A percentile compares a stretch with the other conserved stretches of the same genome.
Conservation (phyloP, 2,329 filamentous ascomycete genomes). For the Fusarium subglutinans region DNA sequence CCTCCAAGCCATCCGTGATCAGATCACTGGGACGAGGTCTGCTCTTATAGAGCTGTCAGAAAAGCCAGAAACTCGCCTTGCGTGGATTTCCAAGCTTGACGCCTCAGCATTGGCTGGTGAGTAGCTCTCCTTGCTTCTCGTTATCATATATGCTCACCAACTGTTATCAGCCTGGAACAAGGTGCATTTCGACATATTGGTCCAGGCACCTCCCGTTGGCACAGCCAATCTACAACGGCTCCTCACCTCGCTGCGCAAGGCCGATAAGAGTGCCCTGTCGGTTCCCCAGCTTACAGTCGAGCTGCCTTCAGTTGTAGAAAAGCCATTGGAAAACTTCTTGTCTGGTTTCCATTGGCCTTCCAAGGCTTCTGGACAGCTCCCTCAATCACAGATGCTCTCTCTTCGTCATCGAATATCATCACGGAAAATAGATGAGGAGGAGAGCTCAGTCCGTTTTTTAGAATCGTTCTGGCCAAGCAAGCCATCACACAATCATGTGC, state of each 20-base stretch:
- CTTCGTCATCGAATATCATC: slow-evolving; percentile 78
- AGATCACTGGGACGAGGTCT: slow-evolving; percentile 60
- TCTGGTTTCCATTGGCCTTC: slow-evolving; percentile 75
- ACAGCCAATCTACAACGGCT: slow-evolving; percentile 81
- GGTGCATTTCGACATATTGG: slow-evolving; percentile 80
- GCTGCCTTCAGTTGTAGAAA: slow-evolving; percentile 76
- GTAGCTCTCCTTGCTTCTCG: slow-evolving; percentile 23
- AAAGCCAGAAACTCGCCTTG: slow-evolving; percentile 67
- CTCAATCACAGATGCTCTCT: slow-evolving; percentile 65
- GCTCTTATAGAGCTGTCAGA: slow-evolving; percentile 80
- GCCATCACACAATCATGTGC: slow-evolving; percentile 73
- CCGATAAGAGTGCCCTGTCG: slow-evolving; percentile 77
- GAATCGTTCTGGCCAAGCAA: slow-evolving; percentile 87
- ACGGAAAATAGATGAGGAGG: slow-evolving; percentile 68
- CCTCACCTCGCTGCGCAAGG: slow-evolving; percentile 76
- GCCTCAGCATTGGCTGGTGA: slow-evolving; percentile 73
- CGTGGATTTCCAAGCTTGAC: slow-evolving; percentile 84
- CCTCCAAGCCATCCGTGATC: slow-evolving; percentile 64
- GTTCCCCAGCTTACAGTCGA: slow-evolving; percentile 85
- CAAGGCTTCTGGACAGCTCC: slow-evolving; percentile 46
- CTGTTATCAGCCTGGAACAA: slow-evolving; percentile 74
- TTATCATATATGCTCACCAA: slow-evolving; percentile 24
- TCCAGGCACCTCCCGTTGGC: slow-evolving; percentile 76
- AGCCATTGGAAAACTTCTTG: slow-evolving; percentile 70
- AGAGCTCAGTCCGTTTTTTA: slow-evolving; percentile 78